phyloP scores from a whole-genome alignment of 306 rosid species.

The Corylus americana region DNA sequence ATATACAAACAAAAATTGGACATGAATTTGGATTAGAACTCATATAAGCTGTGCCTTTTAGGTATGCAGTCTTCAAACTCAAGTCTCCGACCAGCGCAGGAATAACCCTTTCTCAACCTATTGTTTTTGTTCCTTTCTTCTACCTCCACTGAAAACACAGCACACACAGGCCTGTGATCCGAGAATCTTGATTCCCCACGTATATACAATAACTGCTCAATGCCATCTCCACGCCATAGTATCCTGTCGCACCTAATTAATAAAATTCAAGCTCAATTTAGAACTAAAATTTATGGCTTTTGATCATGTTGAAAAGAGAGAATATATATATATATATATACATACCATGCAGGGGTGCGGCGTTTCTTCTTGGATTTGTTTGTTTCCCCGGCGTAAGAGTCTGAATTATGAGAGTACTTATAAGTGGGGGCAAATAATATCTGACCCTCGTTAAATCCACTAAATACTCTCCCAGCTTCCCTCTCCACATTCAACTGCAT shows the following conservation, averaged over 20 bases:
- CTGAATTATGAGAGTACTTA: slow-evolving; percentile 81
- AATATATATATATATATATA: background rate
- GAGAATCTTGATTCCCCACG: slow-evolving; percentile 88
- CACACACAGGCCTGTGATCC: slow-evolving; percentile 84
- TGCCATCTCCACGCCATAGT: slow-evolving; percentile 75
- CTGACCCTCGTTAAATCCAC: slow-evolving; percentile 68
- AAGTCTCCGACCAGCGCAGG: slow-evolving; percentile 54
- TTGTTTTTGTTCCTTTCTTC: slow-evolving; percentile 50
- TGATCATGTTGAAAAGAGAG: too few relatives aligned
- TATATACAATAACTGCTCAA: slow-evolving; percentile 65
- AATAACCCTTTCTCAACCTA: slow-evolving; percentile 68
- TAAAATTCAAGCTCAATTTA: background rate
- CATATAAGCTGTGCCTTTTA: slow-evolving; percentile 81
- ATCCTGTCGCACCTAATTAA: slow-evolving; percentile 78
- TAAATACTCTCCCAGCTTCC: slow-evolving; percentile 76
- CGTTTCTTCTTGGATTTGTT: slow-evolving; percentile 82
- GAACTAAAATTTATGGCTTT: too few relatives aligned
- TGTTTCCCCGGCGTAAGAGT: slow-evolving; percentile 83
- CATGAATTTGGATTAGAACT: slow-evolving; percentile 26
- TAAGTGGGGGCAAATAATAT: slow-evolving; percentile 81
- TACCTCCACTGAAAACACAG: slow-evolving; percentile 69
- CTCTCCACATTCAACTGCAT: slow-evolving; percentile 79
- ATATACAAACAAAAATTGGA: too few relatives aligned
- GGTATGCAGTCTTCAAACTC: slow-evolving; percentile 71
- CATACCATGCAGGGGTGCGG: slow-evolving; percentile 84